These are phyloP conservation scores for Aspergillus ibericus DNA, from an alignment of 2,329 filamentous ascomycete genomes.

Conservation along the genomic window DNA sequence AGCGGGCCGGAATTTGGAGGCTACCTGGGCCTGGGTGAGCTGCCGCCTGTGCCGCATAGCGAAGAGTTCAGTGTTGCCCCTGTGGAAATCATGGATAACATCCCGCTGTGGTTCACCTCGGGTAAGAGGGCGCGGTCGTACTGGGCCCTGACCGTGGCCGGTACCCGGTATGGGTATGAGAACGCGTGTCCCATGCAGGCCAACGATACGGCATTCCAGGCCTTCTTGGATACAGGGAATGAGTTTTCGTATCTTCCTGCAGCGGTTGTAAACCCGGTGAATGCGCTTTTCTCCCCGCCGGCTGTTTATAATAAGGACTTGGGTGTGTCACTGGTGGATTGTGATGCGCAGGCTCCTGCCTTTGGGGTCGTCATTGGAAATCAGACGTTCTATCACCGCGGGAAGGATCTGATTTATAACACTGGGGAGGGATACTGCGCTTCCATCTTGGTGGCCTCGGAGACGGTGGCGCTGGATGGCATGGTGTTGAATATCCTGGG, in stretches of 20 bases:
- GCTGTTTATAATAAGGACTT: conserved; percentile 33
- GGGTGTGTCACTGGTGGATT: conserved; percentile 43
- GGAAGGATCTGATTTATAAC: conserved; percentile 33
- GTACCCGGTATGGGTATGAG: no score
- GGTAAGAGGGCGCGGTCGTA: no score
- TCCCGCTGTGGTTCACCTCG: no score
- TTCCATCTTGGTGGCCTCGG: conserved; percentile 12
- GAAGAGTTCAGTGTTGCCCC: no score
- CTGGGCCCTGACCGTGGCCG: no score
- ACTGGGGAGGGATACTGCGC: conserved; percentile 17
- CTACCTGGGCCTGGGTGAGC: no score
- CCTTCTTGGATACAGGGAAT: no score
- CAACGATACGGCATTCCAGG: no score
- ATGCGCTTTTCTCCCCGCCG: conserved; percentile 45
- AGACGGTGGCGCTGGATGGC: conserved; percentile 30
- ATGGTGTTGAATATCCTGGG: conserved; percentile 44
- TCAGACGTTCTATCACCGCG: conserved; percentile 33
- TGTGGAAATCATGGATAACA: no score
- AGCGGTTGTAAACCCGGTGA: conserved; percentile 24
- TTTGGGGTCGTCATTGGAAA: conserved; percentile 45
- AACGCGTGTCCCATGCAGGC: no score
- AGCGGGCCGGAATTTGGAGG: conserved; percentile 34
- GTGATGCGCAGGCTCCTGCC: conserved; percentile 42
- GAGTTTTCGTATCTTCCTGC: no score
- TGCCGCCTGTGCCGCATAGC: no score